Conservation (phyloP, 2,329 filamentous ascomycete species). For the Clonostachys rosea region DNA sequence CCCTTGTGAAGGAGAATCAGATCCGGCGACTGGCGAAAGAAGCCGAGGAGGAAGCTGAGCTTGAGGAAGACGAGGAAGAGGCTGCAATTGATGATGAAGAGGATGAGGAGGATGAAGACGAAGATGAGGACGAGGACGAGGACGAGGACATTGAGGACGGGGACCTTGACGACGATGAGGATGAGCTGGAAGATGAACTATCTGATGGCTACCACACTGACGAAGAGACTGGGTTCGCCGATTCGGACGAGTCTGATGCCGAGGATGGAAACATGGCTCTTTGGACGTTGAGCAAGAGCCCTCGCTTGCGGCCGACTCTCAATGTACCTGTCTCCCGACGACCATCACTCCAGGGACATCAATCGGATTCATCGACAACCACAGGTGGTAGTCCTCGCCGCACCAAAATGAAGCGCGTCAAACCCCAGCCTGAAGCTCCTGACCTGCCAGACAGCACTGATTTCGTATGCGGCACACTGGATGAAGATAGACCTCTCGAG, state of each 20-base stretch:
- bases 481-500: slow-evolving; percentile 92
- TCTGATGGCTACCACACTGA: slow-evolving; percentile 73
- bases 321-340: slow-evolving; percentile 11
- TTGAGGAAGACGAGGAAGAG: slow-evolving; percentile 45
- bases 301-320: slow-evolving; percentile 27
- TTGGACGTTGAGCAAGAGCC: slow-evolving; percentile 44
- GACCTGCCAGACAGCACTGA: slow-evolving; percentile 96
- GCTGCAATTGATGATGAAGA: slow-evolving; percentile 39
- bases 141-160: slow-evolving; percentile 48
- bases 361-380: slow-evolving; percentile 59
- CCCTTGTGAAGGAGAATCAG: slow-evolving; percentile 81
- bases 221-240: slow-evolving; percentile 63
- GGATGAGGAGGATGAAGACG: slow-evolving; percentile 41
- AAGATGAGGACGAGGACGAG: slow-evolving; percentile 33
- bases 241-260: slow-evolving; percentile 59
- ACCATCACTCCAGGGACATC: slow-evolving; percentile 14
- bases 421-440: slow-evolving; percentile 50
- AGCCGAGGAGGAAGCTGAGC: slow-evolving; percentile 80
- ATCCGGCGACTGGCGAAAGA: slow-evolving; percentile 85
- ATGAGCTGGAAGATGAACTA: slow-evolving; percentile 51
- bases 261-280: slow-evolving; percentile 60
- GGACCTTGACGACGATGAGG: slow-evolving; percentile 44
- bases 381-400: slow-evolving; percentile 20
- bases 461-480: slow-evolving; percentile 96
- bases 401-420: slow-evolving; percentile 18